Base-by-base conservation (phyloP, 331 rosid species). In the Arachis monticola region DNA sequence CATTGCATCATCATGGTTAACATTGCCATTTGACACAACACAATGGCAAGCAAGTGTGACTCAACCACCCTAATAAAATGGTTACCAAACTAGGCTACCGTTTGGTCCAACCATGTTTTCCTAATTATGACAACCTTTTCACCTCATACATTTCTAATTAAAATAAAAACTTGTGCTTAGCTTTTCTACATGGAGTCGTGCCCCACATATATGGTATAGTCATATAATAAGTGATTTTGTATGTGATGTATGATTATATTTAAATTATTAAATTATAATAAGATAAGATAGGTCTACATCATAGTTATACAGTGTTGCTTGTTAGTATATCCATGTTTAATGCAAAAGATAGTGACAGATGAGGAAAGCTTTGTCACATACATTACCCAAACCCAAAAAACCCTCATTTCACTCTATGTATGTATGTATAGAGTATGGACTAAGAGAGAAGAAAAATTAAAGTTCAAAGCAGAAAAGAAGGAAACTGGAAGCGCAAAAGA, bases 261-360 rank as follows among this genome's bases (percentile, higher is more conserved):
- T 72, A 14, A 41, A 8, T 38, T 38, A 38, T 38, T 38, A 38
- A 38, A 38, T 38, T 38, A 38, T 38, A 38, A 38, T 38, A 4
- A 38, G 41, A 38, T 38, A 38, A 8, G 64, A 62, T 60, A 78
- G 44, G 67, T 69, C 75, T 51, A 56, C 45, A 61, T 81, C 74
- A 56, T 32, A 77, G 65, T 56, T 45, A 22, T 11, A 64, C 63
- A 76, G 56, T 56, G 41, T 73, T 76, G 75, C 8, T 42, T 64
- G 76, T 45, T 48, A 44, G 53, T 47, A 72, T 68, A 77, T 66
- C 66, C 68, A 30, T 74, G 78, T 53, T 57, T 72, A 57, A 79
- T 78, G 79, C 83, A 76, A 72, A 84, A 82, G 97, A 91, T 17
- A 82, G 82, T 62, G 97, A 88, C 88, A 45, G 69, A 82, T 80